These are phyloP conservation scores for Phymatotrichopsis omnivora DNA, from an alignment of 2,329 filamentous ascomycete genomes.

Conservation along the genomic window DNA sequence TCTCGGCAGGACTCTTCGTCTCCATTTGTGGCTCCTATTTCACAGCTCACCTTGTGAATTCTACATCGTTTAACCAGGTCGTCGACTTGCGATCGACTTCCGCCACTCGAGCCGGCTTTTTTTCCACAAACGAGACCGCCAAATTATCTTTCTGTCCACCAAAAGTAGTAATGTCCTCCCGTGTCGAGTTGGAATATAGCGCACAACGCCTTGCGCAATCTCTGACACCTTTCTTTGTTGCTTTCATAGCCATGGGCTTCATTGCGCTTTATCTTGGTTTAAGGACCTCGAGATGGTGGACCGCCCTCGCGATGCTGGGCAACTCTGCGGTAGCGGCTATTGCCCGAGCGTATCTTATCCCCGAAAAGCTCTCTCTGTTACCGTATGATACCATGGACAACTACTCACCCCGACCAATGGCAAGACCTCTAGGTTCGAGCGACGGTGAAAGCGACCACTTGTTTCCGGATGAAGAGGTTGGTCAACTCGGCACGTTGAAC, in stretches of 20 bases:
- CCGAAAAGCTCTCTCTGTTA: slow-evolving; percentile 1
- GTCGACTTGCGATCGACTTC: slow-evolving; percentile 6
- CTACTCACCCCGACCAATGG: too few species aligned
- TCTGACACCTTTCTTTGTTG: not conserved
- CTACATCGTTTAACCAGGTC: slow-evolving; percentile 1
- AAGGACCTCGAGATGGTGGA: slow-evolving; percentile 17
- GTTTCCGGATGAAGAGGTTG: too few species aligned
- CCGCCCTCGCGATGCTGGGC: slow-evolving; percentile 11
- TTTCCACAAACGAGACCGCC: slow-evolving; percentile 1
- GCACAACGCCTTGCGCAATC: too few species aligned
- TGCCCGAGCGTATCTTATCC: slow-evolving; percentile 7
- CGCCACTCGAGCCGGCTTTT: slow-evolving; percentile 9
- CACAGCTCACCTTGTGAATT: slow-evolving; percentile 14
- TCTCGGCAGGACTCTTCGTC: slow-evolving; percentile 7
- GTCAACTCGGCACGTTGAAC: too few species aligned
- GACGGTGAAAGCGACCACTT: too few species aligned
- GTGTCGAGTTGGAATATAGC: not conserved
- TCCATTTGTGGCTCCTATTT: slow-evolving; percentile 15
- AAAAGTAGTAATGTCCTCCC: slow-evolving; percentile 6
- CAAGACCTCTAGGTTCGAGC: too few species aligned
- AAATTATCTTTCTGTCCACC: slow-evolving; percentile 4
- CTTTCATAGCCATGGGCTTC: slow-evolving; percentile 14
- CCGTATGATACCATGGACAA: too few species aligned
- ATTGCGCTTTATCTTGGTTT: slow-evolving; percentile 16
- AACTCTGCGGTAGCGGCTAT: slow-evolving; percentile 8